Percentiles rank a stretch among this genome's conserved stretches.
These are phyloP conservation scores for Nicotiana noctiflora DNA, from an alignment of 257 asterid species.

Conservation along the genomic window DNA sequence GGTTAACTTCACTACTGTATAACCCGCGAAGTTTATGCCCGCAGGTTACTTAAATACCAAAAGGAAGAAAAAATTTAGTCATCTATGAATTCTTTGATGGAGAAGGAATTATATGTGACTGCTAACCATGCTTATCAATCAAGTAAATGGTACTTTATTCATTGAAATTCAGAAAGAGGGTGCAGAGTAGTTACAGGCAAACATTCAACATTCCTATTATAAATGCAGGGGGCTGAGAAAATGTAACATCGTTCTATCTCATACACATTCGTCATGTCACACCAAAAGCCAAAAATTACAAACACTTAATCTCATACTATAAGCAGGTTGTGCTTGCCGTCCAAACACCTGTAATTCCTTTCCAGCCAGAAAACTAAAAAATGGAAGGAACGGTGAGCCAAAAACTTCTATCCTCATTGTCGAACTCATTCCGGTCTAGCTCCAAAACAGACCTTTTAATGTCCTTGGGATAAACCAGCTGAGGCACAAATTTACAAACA, in stretches of 20 bases:
- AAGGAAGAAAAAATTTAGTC: too few species aligned
- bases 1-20: too few species aligned
- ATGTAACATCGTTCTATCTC: background rate
- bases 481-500: background rate
- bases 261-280: background rate
- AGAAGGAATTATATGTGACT: background rate
- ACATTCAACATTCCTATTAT: background rate
- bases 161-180: background rate
- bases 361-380: background rate
- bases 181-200: background rate
- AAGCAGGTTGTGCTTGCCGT: background rate
- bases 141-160: background rate
- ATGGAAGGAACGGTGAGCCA: background rate
- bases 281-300: background rate
- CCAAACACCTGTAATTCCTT: background rate
- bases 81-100: background rate
- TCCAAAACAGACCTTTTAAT: background rate
- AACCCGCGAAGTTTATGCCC: too few species aligned
- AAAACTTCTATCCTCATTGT: background rate
- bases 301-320: background rate
- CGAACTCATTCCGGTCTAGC: background rate
- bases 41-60: too few species aligned
- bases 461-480: background rate
- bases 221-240: background rate
- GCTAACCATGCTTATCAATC: background rate